phyloP scores from a whole-genome alignment of 2,329 filamentous ascomycete species.

The Neonectria faginata region DNA sequence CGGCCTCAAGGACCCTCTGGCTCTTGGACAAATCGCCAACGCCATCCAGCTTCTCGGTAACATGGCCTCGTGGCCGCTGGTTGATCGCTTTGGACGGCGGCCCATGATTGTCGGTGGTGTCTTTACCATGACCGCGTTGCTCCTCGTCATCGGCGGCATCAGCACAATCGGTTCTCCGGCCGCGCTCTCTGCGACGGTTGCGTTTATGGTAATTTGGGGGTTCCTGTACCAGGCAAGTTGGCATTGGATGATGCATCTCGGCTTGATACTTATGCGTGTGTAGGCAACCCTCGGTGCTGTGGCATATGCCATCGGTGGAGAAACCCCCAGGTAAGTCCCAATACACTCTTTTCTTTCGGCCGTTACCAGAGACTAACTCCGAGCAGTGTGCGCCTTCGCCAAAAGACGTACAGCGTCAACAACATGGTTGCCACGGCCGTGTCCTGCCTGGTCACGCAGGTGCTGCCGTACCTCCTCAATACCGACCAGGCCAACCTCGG shows the following conservation, averaged over 20 bases:
- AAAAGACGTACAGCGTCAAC: slow-evolving; percentile 51
- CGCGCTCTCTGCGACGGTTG: slow-evolving; percentile 41
- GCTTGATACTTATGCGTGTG: neutral
- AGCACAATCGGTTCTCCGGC: slow-evolving; percentile 43
- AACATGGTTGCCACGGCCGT: slow-evolving; percentile 47
- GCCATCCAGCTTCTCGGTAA: slow-evolving; percentile 48
- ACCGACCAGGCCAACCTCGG: slow-evolving; percentile 47
- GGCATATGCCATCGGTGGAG: slow-evolving; percentile 48
- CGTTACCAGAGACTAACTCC: neutral
- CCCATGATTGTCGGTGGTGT: slow-evolving; percentile 47
- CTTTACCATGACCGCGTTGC: neutral
- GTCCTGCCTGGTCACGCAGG: slow-evolving; percentile 46
- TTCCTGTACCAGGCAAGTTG: slow-evolving; percentile 43
- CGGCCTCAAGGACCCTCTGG: slow-evolving; percentile 45
- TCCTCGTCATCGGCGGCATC: no score
- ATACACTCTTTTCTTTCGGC: rapidly evolving
- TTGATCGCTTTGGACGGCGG: slow-evolving; percentile 47
- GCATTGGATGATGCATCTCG: no score
- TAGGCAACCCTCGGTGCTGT: slow-evolving; percentile 45
- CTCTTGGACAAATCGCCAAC: slow-evolving; percentile 45
- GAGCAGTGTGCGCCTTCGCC: slow-evolving; percentile 43
- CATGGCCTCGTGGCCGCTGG: slow-evolving; percentile 47
- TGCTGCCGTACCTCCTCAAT: slow-evolving; percentile 48
- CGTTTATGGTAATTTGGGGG: slow-evolving; percentile 47
- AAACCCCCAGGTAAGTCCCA: slow-evolving; percentile 42